Evolutionary conservation across 1,139 yeast genomes (phyloP), one percentile per base, ranked within the genome.

Genomic region (Meyerozyma elateridarum): DNA sequence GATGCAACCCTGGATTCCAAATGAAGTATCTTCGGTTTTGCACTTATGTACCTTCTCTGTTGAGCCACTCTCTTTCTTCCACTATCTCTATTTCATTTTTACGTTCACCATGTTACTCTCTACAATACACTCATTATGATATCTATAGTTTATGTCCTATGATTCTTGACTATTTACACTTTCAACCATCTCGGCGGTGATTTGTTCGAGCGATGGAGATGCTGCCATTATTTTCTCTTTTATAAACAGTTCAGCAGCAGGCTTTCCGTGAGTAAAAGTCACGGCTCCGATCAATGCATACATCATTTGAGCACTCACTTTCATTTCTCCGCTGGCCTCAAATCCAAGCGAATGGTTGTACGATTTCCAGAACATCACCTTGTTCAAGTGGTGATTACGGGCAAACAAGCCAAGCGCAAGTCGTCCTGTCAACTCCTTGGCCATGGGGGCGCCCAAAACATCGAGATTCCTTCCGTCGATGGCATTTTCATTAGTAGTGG

Each of bases 281-380:
- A 89, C 73, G 2, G 93, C 95, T 12, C 96, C 97, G 20, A 88
- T 65, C 36, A 88, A 59, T 6, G 96, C 89, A 47, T 75, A 73
- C 34, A 85, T 57, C 50, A 84, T 74, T 43, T 84, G 80, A 2
- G 91, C 79, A 41, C 73, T 73, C 4, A 85, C 80, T 43, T 50
- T 48, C 32, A 73, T 53, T 47, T 78, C 82, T 26, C 85, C 87
- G 41, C 68, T 64, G 34, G 51, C 51, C 36, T 70, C 70, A 45
- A 79, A 77, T 27, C 69, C 70, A 39, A 72, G 57, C 28, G 70
- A 66, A 39, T 72, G 70, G 54, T 73, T 70, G 52, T 76, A 67
- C 52, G 73, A 65, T 50, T 73, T 78, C 89, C 95, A 85, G 62
- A 85, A 88, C 59, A 87, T 70, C 25, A 74, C 60, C 12, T 70